phyloP scores from a whole-genome alignment of 768 basidiomycete genomes.

The Mycena sanguinolenta region DNA sequence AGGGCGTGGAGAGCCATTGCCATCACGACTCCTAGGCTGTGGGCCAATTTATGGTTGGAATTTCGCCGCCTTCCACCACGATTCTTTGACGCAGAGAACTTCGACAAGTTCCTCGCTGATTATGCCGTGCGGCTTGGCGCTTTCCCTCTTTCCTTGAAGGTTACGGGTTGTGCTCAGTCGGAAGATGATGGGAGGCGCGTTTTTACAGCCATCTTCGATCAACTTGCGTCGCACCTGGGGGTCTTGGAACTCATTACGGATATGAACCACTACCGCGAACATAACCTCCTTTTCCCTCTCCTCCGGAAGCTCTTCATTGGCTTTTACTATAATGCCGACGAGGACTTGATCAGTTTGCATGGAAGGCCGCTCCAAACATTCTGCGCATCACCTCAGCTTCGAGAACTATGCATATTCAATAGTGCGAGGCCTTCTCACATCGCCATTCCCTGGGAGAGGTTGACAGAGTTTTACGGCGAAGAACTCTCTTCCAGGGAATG shows the following conservation, averaged over 20 bases:
- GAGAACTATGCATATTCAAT: no score
- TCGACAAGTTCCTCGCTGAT: background rate
- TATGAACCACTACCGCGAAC: background rate
- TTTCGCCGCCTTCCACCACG: background rate
- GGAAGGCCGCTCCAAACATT: constrained; percentile 5
- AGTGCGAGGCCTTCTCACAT: no score
- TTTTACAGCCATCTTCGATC: background rate
- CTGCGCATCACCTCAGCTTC: background rate
- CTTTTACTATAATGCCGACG: no score
- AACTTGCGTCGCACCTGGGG: background rate
- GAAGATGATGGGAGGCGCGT: background rate
- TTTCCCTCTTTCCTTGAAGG: background rate
- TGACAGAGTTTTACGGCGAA: no score
- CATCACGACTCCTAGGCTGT: constrained; percentile 8
- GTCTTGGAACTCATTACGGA: background rate
- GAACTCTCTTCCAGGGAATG: no score
- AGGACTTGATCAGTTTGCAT: no score
- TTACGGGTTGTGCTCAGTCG: background rate
- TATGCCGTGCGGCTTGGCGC: background rate
- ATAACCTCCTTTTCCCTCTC: background rate
- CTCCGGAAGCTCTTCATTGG: background rate
- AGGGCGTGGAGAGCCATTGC: constrained; percentile 14
- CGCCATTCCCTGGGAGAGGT: no score
- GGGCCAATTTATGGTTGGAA: background rate
- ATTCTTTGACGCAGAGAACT: background rate